Percentiles rank a stretch among this genome's conserved stretches.
These are phyloP conservation scores for Nemania sp. DNA, from an alignment of 2,329 filamentous ascomycete genomes.

Conservation along the genomic window DNA sequence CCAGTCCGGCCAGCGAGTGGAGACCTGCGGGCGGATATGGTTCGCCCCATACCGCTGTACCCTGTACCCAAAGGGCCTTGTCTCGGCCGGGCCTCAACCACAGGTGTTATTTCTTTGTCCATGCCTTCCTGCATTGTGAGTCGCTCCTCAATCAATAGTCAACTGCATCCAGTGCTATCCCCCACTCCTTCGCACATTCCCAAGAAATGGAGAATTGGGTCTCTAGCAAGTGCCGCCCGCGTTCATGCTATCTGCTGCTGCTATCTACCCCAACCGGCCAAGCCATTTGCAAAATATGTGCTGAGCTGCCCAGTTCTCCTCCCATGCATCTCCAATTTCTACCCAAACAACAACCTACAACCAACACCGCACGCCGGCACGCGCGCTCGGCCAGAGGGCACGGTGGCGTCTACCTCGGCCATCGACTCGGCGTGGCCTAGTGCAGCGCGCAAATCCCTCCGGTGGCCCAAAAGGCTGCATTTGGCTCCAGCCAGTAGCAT, in stretches of 20 bases:
- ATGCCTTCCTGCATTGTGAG: constrained; percentile 15
- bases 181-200: constrained; percentile 21
- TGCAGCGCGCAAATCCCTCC: constrained; percentile 14
- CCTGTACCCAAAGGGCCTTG: constrained; percentile 2
- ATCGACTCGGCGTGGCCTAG: constrained; percentile 17
- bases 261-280: constrained; percentile 8
- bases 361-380: too few relatives aligned
- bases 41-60: constrained; percentile 20
- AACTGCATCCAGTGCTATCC: constrained; percentile 7
- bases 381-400: constrained; percentile 6
- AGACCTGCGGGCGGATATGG: constrained; percentile 14
- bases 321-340: constrained; percentile 24
- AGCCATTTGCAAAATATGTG: constrained; percentile 19
- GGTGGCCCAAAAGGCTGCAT: constrained; percentile 11
- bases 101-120: constrained; percentile 7
- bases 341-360: constrained; percentile 8
- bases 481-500: constrained; percentile 10
- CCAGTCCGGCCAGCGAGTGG: background rate
- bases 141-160: constrained; percentile 10
- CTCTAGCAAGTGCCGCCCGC: background rate
- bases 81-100: constrained; percentile 11
- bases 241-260: background rate
- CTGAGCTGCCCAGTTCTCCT: too few relatives aligned
- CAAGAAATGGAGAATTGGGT: constrained; percentile 12
- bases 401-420: constrained; percentile 4